Evolutionary conservation across 331 rosid genomes (phyloP), one percentile per base, ranked within the genome.

Genomic region (Rosa hybrid): DNA sequence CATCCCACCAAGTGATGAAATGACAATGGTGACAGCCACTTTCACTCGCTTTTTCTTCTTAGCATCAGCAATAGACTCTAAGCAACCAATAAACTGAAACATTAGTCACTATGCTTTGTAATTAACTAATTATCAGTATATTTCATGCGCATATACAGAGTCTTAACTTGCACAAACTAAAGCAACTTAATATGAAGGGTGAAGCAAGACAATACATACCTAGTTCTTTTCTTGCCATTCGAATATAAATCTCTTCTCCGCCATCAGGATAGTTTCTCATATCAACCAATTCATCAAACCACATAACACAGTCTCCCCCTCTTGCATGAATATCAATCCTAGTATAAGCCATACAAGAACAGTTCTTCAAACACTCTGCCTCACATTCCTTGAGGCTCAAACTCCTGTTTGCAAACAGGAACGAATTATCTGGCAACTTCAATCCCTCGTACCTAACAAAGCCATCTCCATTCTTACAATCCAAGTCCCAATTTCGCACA

Each of bases 341-440:
- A 70, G 86, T 70, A 51, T 27, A 82, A 12, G 88, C 83, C 25
- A 21, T 62, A 75, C 86, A 85, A 6, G 88, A 78, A 50, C 88
- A 85, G 41, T 54, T 82, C 62, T 68, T 75, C 81, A 78, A 82
- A 51, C 86, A 82, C 86, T 25, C 74, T 7, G 79, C 81, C 78
- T 79, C 46, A 14, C 86, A 85, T 4, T 75, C 84, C 20, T 62
- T 49, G 23, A 75, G 67, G 68, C 65, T 78, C 41, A 46, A 69
- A 30, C 25, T 82, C 30, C 71, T 38, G 67, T 76, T 74, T 45
- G 12, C 71, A 25, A n/a, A 77, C 49, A 81, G 30, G 12, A 18
- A 64, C 17, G 76, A 82, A 38, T 71, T 42, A 16, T 85, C 88
- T 5, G 85, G 86, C 78, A 85, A 54, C 68, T 85, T 85, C 69